phyloP scores from a whole-genome alignment of 1,139 yeast species.

The Yamadazyma triangularis region DNA sequence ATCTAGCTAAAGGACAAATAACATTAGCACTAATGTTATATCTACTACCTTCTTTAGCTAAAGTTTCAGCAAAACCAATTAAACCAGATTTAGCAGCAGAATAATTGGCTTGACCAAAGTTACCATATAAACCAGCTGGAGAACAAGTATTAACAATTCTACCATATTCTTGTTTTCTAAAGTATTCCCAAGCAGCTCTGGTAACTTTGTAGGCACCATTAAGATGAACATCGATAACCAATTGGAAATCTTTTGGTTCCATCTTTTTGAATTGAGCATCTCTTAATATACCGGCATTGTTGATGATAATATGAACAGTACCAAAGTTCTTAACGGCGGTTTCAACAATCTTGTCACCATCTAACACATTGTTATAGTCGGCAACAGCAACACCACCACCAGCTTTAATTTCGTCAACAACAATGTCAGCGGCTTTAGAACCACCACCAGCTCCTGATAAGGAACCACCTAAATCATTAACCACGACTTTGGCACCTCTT shows the following conservation, averaged over 20 bases:
- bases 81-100: slow-evolving; percentile 90
- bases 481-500: slow-evolving; percentile 90
- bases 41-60: slow-evolving; percentile 89
- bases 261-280: slow-evolving; percentile 75
- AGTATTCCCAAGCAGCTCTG: slow-evolving; percentile 89
- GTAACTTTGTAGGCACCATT: slow-evolving; percentile 86
- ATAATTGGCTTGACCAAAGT: slow-evolving; percentile 95
- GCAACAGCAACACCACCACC: slow-evolving; percentile 89
- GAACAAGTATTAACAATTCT: slow-evolving; percentile 89
- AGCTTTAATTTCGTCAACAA: slow-evolving; percentile 74
- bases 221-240: slow-evolving; percentile 82
- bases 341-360: slow-evolving; percentile 81
- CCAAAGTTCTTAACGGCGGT: slow-evolving; percentile 88
- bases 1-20: slow-evolving; percentile 92
- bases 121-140: slow-evolving; percentile 95
- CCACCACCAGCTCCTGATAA: slow-evolving; percentile 65
- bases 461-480: slow-evolving; percentile 89
- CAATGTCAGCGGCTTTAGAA: slow-evolving; percentile 77
- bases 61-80: slow-evolving; percentile 88
- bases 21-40: slow-evolving; percentile 81
- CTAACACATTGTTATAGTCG: slow-evolving; percentile 86
- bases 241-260: slow-evolving; percentile 73
- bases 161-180: slow-evolving; percentile 82
- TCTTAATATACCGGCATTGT: slow-evolving; percentile 93
- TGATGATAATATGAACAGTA: slow-evolving; percentile 81